Evolutionary conservation across 2,329 filamentous ascomycete genomes (phyloP), one percentile per base, ranked within the genome.

Genomic region (Huntiella moniliformis): DNA sequence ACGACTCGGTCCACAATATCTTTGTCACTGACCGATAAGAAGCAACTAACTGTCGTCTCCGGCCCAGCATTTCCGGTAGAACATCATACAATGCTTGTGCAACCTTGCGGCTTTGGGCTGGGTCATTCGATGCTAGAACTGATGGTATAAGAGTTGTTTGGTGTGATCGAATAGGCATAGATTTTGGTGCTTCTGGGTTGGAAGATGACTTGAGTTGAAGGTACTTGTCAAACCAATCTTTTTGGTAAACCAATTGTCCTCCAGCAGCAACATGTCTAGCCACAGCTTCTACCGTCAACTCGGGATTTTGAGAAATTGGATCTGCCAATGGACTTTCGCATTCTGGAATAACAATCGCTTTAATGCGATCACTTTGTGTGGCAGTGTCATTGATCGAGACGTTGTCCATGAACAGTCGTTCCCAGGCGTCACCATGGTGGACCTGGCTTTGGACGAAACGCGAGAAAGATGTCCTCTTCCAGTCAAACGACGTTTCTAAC

Each of bases 381-480:
- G 39, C 4, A 53, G 52, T 44, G 56, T 54, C 11, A 53, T 42
- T 12, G 54, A 52, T 4, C 57, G 47, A 22, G 56, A 54, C 58
- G 62, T n/a, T 32, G 22, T 42, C 34, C 4, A 44, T 28, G 28
- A 44, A 47, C 22, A 11, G 40, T 44, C 12, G 46, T 50, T 50
- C 35, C 43, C 43, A 49, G 4, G 33, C 35, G 5, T 38, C 35
- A 15, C 39, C 39, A 4, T 33, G 18, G 18, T n/a, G 17, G 15
- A 36, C n/a, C 10, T 45, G 12, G 5, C 5, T 34, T 2, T 55
- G 59, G 38, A 77, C 55, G 66, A 68, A 73, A 17, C 62, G 62
- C 49, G 66, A 62, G 50, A 77, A 70, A 4, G 55, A 55, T 0
- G 69, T 73, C 2, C 52, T 44, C 6, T 52, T 51, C 70, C 69